These are phyloP conservation scores for Amauroascus niger DNA, from an alignment of 2,329 filamentous ascomycete genomes.

Conservation along the genomic window DNA sequence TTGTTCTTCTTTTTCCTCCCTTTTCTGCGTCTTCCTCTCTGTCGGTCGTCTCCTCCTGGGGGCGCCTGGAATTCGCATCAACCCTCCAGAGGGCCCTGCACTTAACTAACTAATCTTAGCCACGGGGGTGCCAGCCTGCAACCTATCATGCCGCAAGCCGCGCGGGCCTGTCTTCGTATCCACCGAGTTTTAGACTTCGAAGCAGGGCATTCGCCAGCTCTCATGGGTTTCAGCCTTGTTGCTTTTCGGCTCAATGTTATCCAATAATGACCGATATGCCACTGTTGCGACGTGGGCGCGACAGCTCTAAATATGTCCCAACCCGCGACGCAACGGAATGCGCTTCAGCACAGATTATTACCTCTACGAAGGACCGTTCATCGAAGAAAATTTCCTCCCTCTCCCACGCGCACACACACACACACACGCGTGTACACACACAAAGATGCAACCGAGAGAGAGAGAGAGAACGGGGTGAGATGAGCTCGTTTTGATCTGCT, in stretches of 20 bases:
- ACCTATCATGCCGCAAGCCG: conserved; percentile 6
- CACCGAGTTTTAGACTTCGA: neutral
- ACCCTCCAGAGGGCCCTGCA: neutral
- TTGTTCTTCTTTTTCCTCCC: neutral
- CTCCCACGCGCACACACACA: too few species aligned
- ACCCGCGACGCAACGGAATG: too few species aligned
- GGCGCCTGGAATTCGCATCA: conserved; percentile 5
- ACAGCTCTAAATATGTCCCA: neutral
- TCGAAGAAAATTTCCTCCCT: too few species aligned
- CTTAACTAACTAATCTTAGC: conserved; percentile 11
- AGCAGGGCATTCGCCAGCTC: neutral
- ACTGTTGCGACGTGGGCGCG: neutral
- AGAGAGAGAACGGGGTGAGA: neutral
- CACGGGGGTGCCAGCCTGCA: neutral
- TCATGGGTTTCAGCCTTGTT: conserved; percentile 7
- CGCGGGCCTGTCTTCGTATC: conserved; percentile 3
- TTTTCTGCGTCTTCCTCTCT: neutral
- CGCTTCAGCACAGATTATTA: too few species aligned
- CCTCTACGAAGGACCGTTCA: too few species aligned
- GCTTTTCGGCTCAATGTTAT: too few species aligned
- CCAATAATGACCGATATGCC: too few species aligned
- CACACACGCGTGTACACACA: too few species aligned
- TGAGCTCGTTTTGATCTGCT: neutral
- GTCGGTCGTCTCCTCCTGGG: neutral
- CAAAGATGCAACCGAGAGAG: too few species aligned